Conservation (phyloP, 2,329 filamentous ascomycete species). For the Coniochaeta sp. region DNA sequence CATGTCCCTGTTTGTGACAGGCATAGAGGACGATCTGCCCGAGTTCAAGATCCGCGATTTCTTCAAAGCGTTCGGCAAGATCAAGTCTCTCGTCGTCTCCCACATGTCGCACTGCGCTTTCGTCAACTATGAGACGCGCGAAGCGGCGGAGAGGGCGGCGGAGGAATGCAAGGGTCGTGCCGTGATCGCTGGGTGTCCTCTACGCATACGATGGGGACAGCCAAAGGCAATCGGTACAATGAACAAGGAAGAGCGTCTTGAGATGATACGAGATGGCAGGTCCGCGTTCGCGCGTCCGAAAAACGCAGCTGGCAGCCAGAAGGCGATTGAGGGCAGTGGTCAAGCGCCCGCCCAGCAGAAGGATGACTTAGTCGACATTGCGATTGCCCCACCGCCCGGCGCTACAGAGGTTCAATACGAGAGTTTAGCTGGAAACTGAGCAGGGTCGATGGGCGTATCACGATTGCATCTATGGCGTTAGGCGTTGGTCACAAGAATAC, state of each 20-base stretch:
- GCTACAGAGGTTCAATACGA: constrained; percentile 74
- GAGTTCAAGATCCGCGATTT: constrained; percentile 87
- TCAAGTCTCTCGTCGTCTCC: constrained; percentile 89
- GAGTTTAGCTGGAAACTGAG: constrained; percentile 62
- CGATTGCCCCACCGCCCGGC: constrained; percentile 72
- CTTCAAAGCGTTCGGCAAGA: constrained; percentile 81
- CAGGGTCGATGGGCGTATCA: not conserved
- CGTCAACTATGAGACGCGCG: constrained; percentile 82
- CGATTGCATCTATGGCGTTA: constrained; percentile 12
- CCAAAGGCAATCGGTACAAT: constrained; percentile 88
- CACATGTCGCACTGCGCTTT: constrained; percentile 98
- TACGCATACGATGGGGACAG: constrained; percentile 86
- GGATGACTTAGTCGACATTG: constrained; percentile 21
- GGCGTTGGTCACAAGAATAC: not conserved
- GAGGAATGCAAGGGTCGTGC: constrained; percentile 79
- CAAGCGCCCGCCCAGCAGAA: constrained; percentile 17
- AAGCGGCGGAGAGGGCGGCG: constrained; percentile 79
- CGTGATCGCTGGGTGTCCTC: constrained; percentile 81
- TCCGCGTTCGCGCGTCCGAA: constrained; percentile 43
- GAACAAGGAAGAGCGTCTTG: constrained; percentile 75
- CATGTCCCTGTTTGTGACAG: constrained; percentile 89
- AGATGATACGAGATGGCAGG: constrained; percentile 73
- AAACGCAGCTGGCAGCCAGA: constrained; percentile 26
- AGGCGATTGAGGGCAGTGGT: constrained; percentile 20
- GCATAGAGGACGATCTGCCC: constrained; percentile 90